phyloP scores from a whole-genome alignment of 176 grass and related monocot genomes.

The Saccharum officinarum region DNA sequence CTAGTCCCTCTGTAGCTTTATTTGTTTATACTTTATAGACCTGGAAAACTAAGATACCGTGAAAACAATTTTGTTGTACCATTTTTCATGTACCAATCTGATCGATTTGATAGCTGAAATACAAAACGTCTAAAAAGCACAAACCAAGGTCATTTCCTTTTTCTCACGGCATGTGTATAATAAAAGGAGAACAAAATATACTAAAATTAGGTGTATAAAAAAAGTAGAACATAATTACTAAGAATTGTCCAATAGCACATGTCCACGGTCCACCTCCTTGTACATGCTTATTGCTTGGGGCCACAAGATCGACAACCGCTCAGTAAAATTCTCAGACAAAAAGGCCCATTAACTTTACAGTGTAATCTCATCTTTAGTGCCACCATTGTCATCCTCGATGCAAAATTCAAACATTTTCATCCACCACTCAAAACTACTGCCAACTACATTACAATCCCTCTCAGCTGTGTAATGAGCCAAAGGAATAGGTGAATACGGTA shows the following conservation, averaged over 20 bases:
- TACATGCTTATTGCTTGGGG: conserved; percentile 29
- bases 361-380: conserved; percentile 26
- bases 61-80: not conserved
- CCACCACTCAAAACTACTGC: conserved; percentile 37
- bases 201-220: not conserved
- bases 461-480: conserved; percentile 33
- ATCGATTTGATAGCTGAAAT: not conserved
- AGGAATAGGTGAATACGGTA: conserved; percentile 39
- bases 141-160: not conserved
- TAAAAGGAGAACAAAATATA: not conserved
- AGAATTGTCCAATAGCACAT: not conserved
- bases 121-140: not conserved
- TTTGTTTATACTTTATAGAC: not conserved
- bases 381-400: conserved; percentile 21
- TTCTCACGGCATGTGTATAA: not conserved
- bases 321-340: conserved; percentile 5
- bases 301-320: conserved; percentile 11
- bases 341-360: conserved; percentile 44
- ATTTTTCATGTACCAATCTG: not conserved
- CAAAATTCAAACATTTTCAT: conserved; percentile 42
- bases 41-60: not conserved
- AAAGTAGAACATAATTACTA: not conserved
- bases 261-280: not conserved
- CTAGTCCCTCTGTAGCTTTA: not conserved
- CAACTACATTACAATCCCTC: conserved; percentile 29